Base-by-base conservation (phyloP, 2,329 filamentous ascomycete genomes). In the Curvularia hawaiiensis region DNA sequence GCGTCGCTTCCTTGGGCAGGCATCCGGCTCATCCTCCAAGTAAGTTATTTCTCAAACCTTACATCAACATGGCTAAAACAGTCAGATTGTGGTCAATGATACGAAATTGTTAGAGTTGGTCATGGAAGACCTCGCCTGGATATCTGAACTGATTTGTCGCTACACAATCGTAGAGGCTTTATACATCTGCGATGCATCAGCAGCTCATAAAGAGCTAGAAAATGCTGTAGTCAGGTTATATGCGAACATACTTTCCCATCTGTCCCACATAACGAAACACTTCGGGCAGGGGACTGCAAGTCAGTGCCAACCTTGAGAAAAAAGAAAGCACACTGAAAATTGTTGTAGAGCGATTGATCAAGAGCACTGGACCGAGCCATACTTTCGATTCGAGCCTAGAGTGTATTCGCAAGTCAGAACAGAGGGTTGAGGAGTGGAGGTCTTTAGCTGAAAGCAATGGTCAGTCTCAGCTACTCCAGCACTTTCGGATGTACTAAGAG, bases 1-100 rank as follows among this genome's bases (percentile, higher is more conserved):
- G 70, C 71, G 18, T 63, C 66, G 28, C 62, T 77, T 38, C 74
- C 70, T 16, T 78, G 68, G 72, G 69, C 71, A 30, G 68, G 59
- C 14, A 56, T 76, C 47, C 65, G 71, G 10, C 63, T 75, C 41
- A 48, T 77, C 20, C 65, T 77, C 5, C 63, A 73, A 51, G 75
- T 71, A 50, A 35, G 56, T 58, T 38, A 64, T 51, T 11, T 48
- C 14, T 16, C 3, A 26, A 6, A 4, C 33, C 18, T 18, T 18
- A 22, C 10, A 22, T 33, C 11, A 3, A 31, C 8, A 3, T 31
- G 3, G 14, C 22, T 46, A 18, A 46, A 11, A 7, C 9, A 22
- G 0, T 8, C 28, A 33, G 44, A 16, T 31, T 22, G 44, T 10
- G 5, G n/a, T 46, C 7, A 46, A 46, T 2, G 44, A 56, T 43